phyloP scores from a whole-genome alignment of 192 early-diverging fungal genomes.

The Podila horticola region DNA sequence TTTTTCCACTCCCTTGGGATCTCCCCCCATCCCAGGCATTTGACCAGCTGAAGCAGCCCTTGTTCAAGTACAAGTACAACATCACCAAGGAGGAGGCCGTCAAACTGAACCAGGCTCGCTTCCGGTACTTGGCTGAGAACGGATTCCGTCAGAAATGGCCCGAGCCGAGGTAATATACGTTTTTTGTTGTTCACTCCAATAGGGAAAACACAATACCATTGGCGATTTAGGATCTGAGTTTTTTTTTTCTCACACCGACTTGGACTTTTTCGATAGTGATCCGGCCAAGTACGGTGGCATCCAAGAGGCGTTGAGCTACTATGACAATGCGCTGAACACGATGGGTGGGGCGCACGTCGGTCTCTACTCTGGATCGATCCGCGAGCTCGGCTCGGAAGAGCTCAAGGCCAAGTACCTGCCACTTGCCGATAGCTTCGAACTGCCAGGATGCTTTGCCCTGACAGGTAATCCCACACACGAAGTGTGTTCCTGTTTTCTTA shows the following conservation, averaged over 20 bases:
- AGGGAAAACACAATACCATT: background rate
- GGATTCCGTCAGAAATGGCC: conserved; percentile 10
- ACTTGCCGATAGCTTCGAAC: conserved; percentile 17
- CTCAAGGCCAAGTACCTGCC: conserved; percentile 15
- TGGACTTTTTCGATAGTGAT: background rate
- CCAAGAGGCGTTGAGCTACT: conserved; percentile 15
- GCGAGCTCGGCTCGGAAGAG: conserved; percentile 17
- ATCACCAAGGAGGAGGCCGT: conserved; percentile 16
- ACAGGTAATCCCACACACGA: background rate
- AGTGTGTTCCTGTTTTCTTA: background rate
- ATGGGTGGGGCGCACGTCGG: conserved; percentile 14
- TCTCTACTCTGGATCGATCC: conserved; percentile 19
- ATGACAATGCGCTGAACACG: conserved; percentile 10
- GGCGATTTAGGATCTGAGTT: no score
- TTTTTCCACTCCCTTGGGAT: background rate
- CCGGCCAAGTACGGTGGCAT: background rate
- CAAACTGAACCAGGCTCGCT: conserved; percentile 10
- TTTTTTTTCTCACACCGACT: background rate
- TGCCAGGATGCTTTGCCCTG: conserved; percentile 19
- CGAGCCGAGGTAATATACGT: conserved; percentile 13
- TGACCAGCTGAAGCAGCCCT: conserved; percentile 13
- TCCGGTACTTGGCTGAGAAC: background rate
- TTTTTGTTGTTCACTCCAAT: background rate
- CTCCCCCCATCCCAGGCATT: background rate
- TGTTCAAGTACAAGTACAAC: conserved; percentile 26